Conservation (phyloP, 2,329 filamentous ascomycete genomes). For the Ophiobolus disseminans region DNA sequence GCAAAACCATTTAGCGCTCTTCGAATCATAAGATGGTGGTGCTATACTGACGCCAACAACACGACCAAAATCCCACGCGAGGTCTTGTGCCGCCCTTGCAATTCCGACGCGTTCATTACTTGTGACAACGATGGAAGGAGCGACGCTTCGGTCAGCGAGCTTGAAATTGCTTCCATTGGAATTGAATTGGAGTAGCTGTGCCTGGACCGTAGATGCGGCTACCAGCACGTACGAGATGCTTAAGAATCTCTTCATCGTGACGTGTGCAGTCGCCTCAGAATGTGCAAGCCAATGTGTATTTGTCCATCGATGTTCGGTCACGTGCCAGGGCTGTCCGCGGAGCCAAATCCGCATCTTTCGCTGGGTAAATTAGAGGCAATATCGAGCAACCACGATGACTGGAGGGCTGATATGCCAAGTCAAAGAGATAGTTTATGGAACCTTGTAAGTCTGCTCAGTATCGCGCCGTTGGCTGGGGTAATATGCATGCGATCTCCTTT, state of each 20-base stretch:
- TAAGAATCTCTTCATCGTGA: background rate
- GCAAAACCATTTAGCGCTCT: constrained; percentile 47
- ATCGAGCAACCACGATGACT: too few relatives aligned
- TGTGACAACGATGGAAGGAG: background rate
- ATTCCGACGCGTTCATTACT: constrained; percentile 56
- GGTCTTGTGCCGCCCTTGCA: constrained; percentile 67
- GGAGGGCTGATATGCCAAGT: too few relatives aligned
- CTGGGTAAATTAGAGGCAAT: too few relatives aligned
- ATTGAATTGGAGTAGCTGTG: constrained; percentile 1
- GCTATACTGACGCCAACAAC: constrained; percentile 64
- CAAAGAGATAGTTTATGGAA: too few relatives aligned
- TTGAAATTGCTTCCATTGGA: background rate
- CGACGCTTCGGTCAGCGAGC: background rate
- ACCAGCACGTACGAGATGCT: background rate
- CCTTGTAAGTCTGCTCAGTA: too few relatives aligned
- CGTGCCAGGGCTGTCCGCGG: too few relatives aligned
- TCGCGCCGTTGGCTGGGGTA: too few relatives aligned
- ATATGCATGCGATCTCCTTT: too few relatives aligned
- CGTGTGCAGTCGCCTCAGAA: too few relatives aligned
- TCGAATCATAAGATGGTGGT: constrained; percentile 54
- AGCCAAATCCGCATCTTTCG: too few relatives aligned
- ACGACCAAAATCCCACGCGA: constrained; percentile 69
- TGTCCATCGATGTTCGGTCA: too few relatives aligned
- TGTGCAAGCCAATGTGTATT: too few relatives aligned
- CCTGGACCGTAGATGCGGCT: background rate